These are phyloP conservation scores for Auricularia sp. DNA, from an alignment of 768 basidiomycete genomes.

Conservation along the genomic window DNA sequence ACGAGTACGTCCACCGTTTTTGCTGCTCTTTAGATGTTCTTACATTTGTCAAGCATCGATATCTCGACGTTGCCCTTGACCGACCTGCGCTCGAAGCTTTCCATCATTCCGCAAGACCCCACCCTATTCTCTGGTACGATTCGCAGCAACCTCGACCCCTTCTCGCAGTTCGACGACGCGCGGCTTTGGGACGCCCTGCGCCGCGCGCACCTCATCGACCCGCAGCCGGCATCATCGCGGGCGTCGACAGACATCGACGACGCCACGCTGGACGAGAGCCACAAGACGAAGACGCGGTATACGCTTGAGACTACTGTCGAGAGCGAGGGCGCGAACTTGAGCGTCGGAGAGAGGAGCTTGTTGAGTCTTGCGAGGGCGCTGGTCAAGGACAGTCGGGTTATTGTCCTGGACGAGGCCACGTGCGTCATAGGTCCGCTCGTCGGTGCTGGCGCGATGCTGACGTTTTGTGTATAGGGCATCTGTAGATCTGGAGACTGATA, in stretches of 20 bases:
- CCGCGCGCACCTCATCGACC: slow-evolving; percentile 72
- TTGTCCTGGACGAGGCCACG: slow-evolving; percentile 89
- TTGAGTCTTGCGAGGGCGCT: slow-evolving; percentile 84
- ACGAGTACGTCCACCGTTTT: slow-evolving; percentile 14
- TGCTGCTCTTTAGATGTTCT: too few species aligned
- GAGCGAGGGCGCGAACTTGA: slow-evolving; percentile 78
- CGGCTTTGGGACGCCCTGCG: slow-evolving; percentile 81
- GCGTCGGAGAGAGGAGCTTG: slow-evolving; percentile 71
- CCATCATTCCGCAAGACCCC: slow-evolving; percentile 80
- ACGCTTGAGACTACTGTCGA: slow-evolving; percentile 76
- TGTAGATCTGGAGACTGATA: slow-evolving; percentile 82
- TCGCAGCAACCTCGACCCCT: slow-evolving; percentile 84
- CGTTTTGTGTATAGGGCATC: slow-evolving; percentile 37
- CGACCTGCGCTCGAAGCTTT: slow-evolving; percentile 55
- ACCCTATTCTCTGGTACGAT: slow-evolving; percentile 56
- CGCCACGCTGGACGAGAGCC: slow-evolving; percentile 20
- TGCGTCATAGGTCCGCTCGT: slow-evolving; percentile 11
- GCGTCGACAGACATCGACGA: slow-evolving; percentile 11
- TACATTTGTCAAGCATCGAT: slow-evolving; percentile 32
- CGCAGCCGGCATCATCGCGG: slow-evolving; percentile 17
- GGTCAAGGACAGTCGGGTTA: slow-evolving; percentile 74
- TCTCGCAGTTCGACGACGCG: slow-evolving; percentile 68
- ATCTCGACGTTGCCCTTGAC: slow-evolving; percentile 70
- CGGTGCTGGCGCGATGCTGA: not conserved
- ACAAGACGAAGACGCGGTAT: slow-evolving; percentile 43